These are phyloP conservation scores for Plasmodium cynomolgi DNA, from an alignment of 169 alveolate species.

Conservation along the genomic window DNA sequence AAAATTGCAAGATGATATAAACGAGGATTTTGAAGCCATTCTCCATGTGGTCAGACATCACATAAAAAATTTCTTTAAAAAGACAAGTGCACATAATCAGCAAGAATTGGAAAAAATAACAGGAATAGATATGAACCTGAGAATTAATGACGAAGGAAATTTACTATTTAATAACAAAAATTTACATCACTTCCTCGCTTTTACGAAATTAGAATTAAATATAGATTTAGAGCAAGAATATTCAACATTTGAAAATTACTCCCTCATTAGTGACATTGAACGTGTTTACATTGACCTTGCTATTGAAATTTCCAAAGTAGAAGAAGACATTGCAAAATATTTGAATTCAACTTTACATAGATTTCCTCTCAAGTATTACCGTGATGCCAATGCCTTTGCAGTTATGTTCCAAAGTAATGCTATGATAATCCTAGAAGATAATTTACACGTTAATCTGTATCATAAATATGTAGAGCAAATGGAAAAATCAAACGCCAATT, in stretches of 20 bases:
- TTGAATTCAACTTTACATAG: conserved; percentile 3
- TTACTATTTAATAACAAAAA: neutral
- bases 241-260: neutral
- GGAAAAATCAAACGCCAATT: neutral
- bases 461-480: neutral
- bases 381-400: conserved; percentile 6
- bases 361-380: conserved; percentile 6
- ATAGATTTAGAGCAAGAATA: neutral
- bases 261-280: conserved; percentile 3
- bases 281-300: neutral
- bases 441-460: neutral
- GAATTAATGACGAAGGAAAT: neutral
- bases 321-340: neutral
- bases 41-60: neutral
- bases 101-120: neutral
- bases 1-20: neutral
- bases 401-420: conserved; percentile 38
- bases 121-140: conserved; percentile 7
- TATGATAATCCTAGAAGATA: conserved; percentile 19
- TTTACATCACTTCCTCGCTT: neutral
- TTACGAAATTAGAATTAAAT: conserved; percentile 6
- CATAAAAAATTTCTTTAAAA: neutral
- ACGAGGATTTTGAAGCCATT: neutral
- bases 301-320: neutral
- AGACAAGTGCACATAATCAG: neutral